A percentile compares a stretch with the other conserved stretches of the same genome.
Conservation (phyloP, 345 rosid genomes). For the Zanthoxylum bungeanum region DNA sequence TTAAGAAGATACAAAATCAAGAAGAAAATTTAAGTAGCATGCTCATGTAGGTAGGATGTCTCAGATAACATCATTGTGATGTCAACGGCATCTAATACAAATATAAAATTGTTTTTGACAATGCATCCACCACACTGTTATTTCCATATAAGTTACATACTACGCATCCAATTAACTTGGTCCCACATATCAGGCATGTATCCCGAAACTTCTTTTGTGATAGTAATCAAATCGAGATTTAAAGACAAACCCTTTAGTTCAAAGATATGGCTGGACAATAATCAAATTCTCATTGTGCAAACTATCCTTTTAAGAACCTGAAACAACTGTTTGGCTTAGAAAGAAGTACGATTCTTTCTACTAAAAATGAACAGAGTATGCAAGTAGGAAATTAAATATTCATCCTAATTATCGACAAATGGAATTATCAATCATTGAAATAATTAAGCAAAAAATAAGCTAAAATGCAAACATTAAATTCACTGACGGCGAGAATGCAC, state of each 20-base stretch:
- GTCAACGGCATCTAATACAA: neutral
- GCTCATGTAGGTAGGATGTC: neutral
- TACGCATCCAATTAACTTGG: neutral
- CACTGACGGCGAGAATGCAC: too few species aligned
- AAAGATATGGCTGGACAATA: neutral
- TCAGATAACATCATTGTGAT: neutral
- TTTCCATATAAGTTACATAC: neutral
- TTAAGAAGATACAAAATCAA: conserved; percentile 1
- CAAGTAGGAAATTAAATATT: neutral
- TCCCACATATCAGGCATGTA: neutral
- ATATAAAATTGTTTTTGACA: neutral
- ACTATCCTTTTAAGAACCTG: too few species aligned
- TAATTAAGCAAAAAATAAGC: neutral
- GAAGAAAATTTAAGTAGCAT: neutral
- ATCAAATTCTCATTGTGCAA: too few species aligned
- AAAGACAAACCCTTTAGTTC: neutral
- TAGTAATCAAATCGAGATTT: neutral
- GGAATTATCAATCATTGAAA: neutral
- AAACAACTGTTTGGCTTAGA: too few species aligned
- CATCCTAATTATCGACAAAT: neutral
- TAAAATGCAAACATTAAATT: too few species aligned
- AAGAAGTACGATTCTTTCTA: too few species aligned
- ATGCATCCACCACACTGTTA: neutral
- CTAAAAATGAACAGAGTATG: neutral
- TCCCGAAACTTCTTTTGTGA: neutral